Evolutionary conservation across 176 grass and related monocot species (phyloP).

Genomic region (Aechmea fasciata): DNA sequence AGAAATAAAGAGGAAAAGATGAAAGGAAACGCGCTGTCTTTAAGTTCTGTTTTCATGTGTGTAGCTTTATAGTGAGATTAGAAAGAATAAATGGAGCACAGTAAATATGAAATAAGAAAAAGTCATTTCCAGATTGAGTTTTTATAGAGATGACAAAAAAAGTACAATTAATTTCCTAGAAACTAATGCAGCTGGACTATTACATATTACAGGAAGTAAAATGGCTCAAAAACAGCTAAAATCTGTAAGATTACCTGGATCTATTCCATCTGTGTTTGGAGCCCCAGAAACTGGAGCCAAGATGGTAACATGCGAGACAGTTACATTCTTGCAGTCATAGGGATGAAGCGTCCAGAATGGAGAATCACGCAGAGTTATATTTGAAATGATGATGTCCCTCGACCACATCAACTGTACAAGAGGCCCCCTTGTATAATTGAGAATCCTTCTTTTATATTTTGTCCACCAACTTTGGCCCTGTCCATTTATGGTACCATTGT

Average conservation of each 20-base stretch:
- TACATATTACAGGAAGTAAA: neutral
- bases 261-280: constrained; percentile 96
- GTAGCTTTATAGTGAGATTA: neutral
- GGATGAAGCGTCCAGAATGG: constrained; percentile 98
- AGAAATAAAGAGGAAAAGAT: neutral
- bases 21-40: neutral
- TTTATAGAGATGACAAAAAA: neutral
- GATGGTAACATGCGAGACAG: constrained; percentile 80
- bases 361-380: constrained; percentile 72
- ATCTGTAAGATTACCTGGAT: constrained; percentile 65
- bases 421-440: constrained; percentile 89
- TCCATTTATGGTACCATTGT: constrained; percentile 94
- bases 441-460: constrained; percentile 69
- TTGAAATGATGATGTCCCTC: constrained; percentile 77
- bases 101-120: neutral
- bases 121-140: neutral
- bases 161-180: neutral
- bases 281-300: constrained; percentile 74
- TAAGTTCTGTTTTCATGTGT: neutral
- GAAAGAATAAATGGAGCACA: neutral
- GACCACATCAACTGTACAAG: constrained; percentile 97
- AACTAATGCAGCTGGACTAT: neutral
- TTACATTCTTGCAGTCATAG: constrained; percentile 91
- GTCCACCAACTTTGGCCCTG: constrained; percentile 91
- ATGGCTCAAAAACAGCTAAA: neutral